Percentiles rank a stretch among this genome's conserved stretches.
Conservation (phyloP, 257 asterid genomes). For the Capsicum chinense region DNA sequence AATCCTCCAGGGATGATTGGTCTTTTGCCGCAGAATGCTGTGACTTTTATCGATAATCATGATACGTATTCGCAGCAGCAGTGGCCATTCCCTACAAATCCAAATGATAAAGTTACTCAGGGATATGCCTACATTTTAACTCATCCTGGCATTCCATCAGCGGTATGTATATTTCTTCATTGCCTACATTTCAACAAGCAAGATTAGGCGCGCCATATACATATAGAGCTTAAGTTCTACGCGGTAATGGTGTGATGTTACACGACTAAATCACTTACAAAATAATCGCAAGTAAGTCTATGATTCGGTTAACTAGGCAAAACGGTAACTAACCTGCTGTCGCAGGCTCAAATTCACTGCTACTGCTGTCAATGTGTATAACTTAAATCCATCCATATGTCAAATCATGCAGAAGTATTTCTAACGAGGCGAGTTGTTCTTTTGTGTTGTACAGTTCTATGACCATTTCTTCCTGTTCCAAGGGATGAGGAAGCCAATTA, state of each 20-base stretch:
- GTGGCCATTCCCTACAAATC: constrained; percentile 69
- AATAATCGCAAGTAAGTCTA: too few species aligned
- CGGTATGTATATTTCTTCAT: constrained; percentile 35
- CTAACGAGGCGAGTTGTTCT: neutral
- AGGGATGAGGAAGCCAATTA: constrained; percentile 69
- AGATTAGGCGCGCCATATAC: too few species aligned
- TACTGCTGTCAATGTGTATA: too few species aligned
- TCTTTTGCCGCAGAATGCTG: constrained; percentile 61
- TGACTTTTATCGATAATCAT: constrained; percentile 80
- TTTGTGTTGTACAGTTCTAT: constrained; percentile 57
- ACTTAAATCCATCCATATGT: neutral
- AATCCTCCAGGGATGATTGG: constrained; percentile 82
- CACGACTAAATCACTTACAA: too few species aligned
- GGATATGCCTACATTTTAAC: constrained; percentile 88
- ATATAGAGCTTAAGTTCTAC: too few species aligned
- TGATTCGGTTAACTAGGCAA: too few species aligned
- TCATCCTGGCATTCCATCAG: constrained; percentile 77
- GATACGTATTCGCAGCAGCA: constrained; percentile 69
- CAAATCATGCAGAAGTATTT: neutral
- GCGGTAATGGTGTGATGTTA: too few species aligned
- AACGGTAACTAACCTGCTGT: too few species aligned
- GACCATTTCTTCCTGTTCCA: constrained; percentile 64
- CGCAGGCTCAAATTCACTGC: too few species aligned
- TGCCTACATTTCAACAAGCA: too few species aligned
- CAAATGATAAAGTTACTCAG: constrained; percentile 48